phyloP scores from a whole-genome alignment of 2,329 filamentous ascomycete species.

The Aspergillus candidus region DNA sequence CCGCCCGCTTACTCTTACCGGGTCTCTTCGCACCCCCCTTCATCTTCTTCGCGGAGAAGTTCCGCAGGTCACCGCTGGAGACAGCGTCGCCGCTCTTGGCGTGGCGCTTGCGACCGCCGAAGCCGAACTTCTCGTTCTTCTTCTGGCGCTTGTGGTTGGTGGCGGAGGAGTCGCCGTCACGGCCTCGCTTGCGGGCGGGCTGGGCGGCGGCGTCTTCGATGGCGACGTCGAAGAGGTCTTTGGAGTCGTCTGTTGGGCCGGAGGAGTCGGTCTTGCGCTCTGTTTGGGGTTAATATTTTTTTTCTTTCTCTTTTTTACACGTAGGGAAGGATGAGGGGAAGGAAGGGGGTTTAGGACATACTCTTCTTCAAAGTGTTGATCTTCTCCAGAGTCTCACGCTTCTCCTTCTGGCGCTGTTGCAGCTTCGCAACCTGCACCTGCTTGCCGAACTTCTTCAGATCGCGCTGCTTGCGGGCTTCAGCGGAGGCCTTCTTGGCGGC shows the following conservation, averaged over 20 bases:
- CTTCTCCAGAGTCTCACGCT: conserved; percentile 90
- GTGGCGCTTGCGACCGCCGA: conserved; percentile 91
- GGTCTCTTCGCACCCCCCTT: conserved; percentile 52
- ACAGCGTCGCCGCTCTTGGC: conserved; percentile 83
- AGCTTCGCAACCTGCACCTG: conserved; percentile 94
- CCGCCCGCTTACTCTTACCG: conserved; percentile 47
- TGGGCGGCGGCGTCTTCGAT: conserved; percentile 64
- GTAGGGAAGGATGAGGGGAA: background rate
- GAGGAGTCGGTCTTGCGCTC: conserved; percentile 67
- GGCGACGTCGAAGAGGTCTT: conserved; percentile 85
- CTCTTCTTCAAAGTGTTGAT: conserved; percentile 93
- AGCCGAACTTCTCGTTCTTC: conserved; percentile 92
- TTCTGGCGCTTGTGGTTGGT: conserved; percentile 68
- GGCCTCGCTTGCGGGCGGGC: conserved; percentile 43
- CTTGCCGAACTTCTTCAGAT: conserved; percentile 99
- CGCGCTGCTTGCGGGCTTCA: conserved; percentile 84
- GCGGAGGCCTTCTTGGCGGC: conserved; percentile 85
- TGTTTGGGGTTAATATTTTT: conserved; percentile 30
- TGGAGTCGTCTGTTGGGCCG: conserved; percentile 61
- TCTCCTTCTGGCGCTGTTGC: conserved; percentile 88
- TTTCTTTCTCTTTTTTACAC: too few relatives aligned
- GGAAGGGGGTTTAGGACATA: conserved; percentile 58
- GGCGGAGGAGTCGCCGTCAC: conserved; percentile 38
- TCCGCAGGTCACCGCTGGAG: conserved; percentile 72
- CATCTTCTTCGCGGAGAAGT: conserved; percentile 80